phyloP scores from a whole-genome alignment of 2,329 filamentous ascomycete species.

The Trichoderma koningiopsis region DNA sequence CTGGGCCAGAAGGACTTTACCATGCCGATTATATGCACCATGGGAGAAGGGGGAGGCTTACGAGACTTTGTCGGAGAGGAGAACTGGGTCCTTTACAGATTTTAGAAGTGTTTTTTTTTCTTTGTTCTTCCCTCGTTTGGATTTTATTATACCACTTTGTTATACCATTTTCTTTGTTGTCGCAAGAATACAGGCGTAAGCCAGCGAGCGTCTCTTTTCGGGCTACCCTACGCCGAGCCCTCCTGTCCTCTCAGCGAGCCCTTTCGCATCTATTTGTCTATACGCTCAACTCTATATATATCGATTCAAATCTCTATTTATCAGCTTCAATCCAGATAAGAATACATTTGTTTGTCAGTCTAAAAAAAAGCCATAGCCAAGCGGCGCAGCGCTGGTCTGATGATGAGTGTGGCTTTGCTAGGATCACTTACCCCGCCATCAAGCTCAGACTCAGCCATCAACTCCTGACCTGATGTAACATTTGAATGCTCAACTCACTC shows the following conservation, averaged over 20 bases:
- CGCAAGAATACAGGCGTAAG: neutral
- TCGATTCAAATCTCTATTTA: neutral
- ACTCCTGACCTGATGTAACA: neutral
- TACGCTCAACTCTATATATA: neutral
- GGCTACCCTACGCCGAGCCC: neutral
- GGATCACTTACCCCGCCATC: slow-evolving; percentile 15
- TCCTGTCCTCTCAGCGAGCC: neutral
- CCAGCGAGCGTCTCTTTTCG: neutral
- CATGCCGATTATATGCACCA: slow-evolving; percentile 8
- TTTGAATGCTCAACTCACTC: neutral
- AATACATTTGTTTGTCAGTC: neutral
- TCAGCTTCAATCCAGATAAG: neutral
- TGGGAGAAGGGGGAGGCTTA: slow-evolving; percentile 20
- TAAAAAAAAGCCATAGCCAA: neutral
- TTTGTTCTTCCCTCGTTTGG: neutral
- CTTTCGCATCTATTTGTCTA: neutral
- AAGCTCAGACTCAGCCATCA: neutral
- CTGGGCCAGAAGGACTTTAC: slow-evolving; percentile 31
- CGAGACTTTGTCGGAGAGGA: neutral
- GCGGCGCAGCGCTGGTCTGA: slow-evolving; percentile 16
- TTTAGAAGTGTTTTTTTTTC: neutral
- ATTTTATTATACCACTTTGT: neutral
- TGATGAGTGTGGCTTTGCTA: slow-evolving; percentile 22
- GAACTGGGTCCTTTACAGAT: slow-evolving; percentile 23
- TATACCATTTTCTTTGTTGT: slow-evolving; percentile 3